Conservation (phyloP, 2,329 filamentous ascomycete genomes). For the Whalleya microplaca region DNA sequence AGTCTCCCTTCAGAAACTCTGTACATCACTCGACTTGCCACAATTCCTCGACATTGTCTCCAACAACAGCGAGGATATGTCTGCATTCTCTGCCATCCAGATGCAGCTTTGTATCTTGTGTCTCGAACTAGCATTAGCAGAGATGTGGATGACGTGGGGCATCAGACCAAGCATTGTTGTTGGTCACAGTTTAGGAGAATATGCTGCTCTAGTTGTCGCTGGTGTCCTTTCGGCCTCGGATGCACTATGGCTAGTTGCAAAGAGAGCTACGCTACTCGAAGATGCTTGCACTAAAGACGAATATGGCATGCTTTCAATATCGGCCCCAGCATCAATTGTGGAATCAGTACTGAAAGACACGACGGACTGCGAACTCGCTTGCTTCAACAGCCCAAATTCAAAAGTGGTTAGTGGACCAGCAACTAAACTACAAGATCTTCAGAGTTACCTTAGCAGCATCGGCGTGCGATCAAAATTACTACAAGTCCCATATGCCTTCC, state of each 20-base stretch:
- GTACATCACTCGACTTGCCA: background rate
- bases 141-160: conserved; percentile 43
- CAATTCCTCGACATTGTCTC: background rate
- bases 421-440: background rate
- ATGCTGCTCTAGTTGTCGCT: conserved; percentile 61
- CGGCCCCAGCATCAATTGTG: too few relatives aligned
- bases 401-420: conserved; percentile 64
- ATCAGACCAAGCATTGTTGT: conserved; percentile 46
- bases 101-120: conserved; percentile 39
- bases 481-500: conserved; percentile 57
- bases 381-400: conserved; percentile 66
- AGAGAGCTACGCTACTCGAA: conserved; percentile 57
- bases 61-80: background rate
- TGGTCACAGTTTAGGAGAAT: conserved; percentile 61
- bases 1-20: conserved; percentile 24
- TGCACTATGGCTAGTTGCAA: conserved; percentile 62
- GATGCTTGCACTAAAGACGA: too few relatives aligned
- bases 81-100: background rate
- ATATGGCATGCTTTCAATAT: too few relatives aligned
- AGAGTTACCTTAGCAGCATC: conserved; percentile 53
- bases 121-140: conserved; percentile 42
- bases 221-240: conserved; percentile 62
- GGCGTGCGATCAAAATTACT: conserved; percentile 32
- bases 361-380: conserved; percentile 48
- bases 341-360: conserved; percentile 51